phyloP scores from a whole-genome alignment of 805 yeast genomes.

The Nakazawaea molendinolei region DNA sequence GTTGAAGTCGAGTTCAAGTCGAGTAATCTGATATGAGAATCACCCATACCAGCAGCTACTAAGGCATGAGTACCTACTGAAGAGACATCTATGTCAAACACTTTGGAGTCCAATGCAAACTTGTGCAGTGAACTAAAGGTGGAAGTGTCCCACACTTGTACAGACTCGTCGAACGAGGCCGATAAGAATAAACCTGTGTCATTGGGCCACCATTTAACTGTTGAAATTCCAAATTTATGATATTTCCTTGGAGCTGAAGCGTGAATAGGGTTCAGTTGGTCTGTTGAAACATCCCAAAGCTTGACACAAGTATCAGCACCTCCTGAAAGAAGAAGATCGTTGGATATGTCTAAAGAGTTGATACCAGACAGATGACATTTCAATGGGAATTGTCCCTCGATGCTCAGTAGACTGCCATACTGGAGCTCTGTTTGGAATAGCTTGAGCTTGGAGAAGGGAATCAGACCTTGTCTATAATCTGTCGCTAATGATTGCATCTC shows the following conservation, averaged over 20 bases:
- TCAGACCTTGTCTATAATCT: constrained; percentile 26
- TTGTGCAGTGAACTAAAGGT: constrained; percentile 58
- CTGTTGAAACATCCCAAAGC: constrained; percentile 63
- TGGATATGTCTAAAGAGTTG: constrained; percentile 47
- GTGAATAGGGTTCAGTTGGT: too few relatives aligned
- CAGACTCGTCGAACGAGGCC: constrained; percentile 70
- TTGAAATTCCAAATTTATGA: constrained; percentile 70
- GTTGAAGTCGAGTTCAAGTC: constrained; percentile 71
- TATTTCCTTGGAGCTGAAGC: constrained; percentile 26
- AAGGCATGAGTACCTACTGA: constrained; percentile 38
- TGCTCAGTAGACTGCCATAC: too few relatives aligned
- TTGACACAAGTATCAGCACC: constrained; percentile 65
- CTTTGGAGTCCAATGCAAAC: constrained; percentile 53
- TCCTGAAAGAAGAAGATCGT: constrained; percentile 55
- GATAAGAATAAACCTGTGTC: constrained; percentile 84
- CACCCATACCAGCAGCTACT: constrained; percentile 68
- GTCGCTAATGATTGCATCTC: constrained; percentile 32
- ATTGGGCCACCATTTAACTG: constrained; percentile 80
- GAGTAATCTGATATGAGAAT: constrained; percentile 58
- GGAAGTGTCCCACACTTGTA: constrained; percentile 78
- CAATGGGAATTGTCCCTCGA: constrained; percentile 34
- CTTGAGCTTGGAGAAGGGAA: constrained; percentile 28
- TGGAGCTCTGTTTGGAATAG: constrained; percentile 31
- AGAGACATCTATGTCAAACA: constrained; percentile 64
- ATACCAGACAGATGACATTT: constrained; percentile 46